Base-by-base conservation (phyloP, 768 basidiomycete genomes). In the Cyathus striatus region DNA sequence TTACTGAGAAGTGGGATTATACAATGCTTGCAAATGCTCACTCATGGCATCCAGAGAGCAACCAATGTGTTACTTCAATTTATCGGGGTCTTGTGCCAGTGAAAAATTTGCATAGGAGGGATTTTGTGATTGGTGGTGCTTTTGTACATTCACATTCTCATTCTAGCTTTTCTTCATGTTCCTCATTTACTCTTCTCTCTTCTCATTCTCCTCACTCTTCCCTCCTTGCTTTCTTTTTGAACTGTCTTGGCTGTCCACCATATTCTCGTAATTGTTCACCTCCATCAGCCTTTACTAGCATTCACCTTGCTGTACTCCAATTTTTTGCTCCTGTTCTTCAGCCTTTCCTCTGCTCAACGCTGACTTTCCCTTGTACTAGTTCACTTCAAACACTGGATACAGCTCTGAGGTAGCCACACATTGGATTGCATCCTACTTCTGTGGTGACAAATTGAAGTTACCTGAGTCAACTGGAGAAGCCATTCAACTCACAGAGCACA, bases 371-470 rank as follows among this genome's bases (percentile, higher is more conserved):
- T n/a, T n/a, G n/a, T n/a, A n/a, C 9, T 45, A 83, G 82, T 74
- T 79, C 49, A 70, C 76, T 0, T 63, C 76, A 0, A 78, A 80
- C 51, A 67, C 66, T 25, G 74, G 78, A 10, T 81, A 82, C 43
- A 60, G 67, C 0, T 69, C 52, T 41, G 81, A 84, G 59, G 70
- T 76, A 1, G 59, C 59, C 2, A 68, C 81, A 0, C 81, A 84
- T 49, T 84, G 80, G 80, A 78, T 81, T 36, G 79, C 79, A 0
- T 69, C 79, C 2, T 80, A 81, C 52, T 82, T 85, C 51, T 69
- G 73, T 0, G 56, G 54, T 1, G 83, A 86, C 47, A 48, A 53
- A 6, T 72, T 83, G 67, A 63, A 60, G 1, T 56, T 83, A 3
- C 77, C 82, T 2, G 43, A 53, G 3, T 67, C 73, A 0, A 46